These are phyloP conservation scores for Typha latifolia DNA, from an alignment of 176 grass and related monocot genomes.

Conservation along the genomic window DNA sequence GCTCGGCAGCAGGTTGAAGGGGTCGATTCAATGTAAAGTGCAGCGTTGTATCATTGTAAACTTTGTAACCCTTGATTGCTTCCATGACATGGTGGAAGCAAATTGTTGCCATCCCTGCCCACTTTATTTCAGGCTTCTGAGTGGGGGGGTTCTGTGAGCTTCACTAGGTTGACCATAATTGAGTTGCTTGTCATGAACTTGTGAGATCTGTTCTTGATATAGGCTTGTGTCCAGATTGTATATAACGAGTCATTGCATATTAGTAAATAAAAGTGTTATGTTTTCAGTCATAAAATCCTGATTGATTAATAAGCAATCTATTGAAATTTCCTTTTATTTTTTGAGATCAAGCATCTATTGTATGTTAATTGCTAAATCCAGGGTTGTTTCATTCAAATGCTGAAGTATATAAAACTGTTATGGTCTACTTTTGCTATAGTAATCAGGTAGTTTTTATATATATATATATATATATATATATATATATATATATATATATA, in stretches of 20 bases:
- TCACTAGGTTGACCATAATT: conserved; percentile 35
- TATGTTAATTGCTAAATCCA: no score
- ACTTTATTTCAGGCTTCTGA: conserved; percentile 24
- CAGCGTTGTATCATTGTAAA: neutral
- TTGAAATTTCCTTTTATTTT: no score
- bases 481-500: no score
- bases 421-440: no score
- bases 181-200: conserved; percentile 41
- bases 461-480: no score
- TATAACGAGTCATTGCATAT: conserved; percentile 23
- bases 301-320: no score
- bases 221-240: conserved; percentile 22
- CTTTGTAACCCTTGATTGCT: conserved; percentile 16
- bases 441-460: no score
- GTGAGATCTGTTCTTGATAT: conserved; percentile 29
- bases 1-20: conserved; percentile 79
- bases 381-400: no score
- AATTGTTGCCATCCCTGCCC: neutral
- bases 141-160: conserved; percentile 20
- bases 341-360: no score
- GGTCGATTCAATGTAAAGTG: conserved; percentile 68
- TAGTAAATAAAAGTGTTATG: conserved; percentile 9
- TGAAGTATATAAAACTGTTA: no score
- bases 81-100: conserved; percentile 9
- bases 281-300: neutral